Base-by-base conservation (phyloP, 2,329 filamentous ascomycete species). In the Alternaria brassicae region DNA sequence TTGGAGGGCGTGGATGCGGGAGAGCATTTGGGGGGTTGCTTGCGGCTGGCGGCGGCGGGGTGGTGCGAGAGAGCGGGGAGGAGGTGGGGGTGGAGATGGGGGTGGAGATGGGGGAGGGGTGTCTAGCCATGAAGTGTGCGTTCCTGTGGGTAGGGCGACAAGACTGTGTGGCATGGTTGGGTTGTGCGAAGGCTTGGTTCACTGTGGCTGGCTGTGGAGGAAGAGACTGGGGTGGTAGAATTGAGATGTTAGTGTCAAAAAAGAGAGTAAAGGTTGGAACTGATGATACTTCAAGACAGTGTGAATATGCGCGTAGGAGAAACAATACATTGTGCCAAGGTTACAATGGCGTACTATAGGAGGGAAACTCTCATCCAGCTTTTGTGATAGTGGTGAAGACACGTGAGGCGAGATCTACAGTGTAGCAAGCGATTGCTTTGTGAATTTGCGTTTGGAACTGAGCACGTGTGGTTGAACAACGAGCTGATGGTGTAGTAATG, bases 111-210 rank as follows among this genome's bases (percentile, higher is more conserved):
- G 27, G n/a, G 40, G 51, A 4, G 36, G 9, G 1, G 28, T 2
- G 21, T 37, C n/a, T 9, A 45, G 39, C 51, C 51, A 53, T 44
- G 51, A 53, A 45, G 39, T 21, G 6, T 45, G 15, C 15, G 51
- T n/a, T 10, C 30, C 51, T 4, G 28, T 25, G 13, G 51, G 51
- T 28, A 53, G 21, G 30, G 28, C 28, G 30, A 36, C 7, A 4
- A 27, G 39, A n/a, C 28, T 36, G 10, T 21, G 39, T 25, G 19
- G 19, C 51, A 53, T 53, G 10, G 39, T 4, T 44, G 3, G 34
- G n/a, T 17, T 19, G 19, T 39, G 37, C 23, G 19, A 40, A 40
- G 37, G 12, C 19, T 8, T 3, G 37, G 12, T 40, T 40, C 5
- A 23, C 37, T 40, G 19, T 23, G 37, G 3, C 28, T 47, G 27